Evolutionary conservation across 805 yeast genomes (phyloP).

Genomic region (Candida yuanshanica): DNA sequence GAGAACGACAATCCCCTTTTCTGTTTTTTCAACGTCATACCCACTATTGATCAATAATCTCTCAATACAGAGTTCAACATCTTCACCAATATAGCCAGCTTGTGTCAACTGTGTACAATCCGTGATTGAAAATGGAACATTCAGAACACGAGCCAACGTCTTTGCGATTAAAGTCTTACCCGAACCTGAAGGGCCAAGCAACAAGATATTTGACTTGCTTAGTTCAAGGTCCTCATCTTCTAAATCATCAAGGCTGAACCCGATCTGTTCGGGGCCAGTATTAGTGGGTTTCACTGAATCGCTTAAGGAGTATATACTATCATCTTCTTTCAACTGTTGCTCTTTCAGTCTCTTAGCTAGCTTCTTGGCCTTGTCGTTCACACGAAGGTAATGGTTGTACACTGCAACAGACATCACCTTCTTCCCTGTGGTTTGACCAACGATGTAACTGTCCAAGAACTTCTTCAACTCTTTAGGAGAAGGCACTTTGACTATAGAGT

Average conservation of each 20-base stretch:
- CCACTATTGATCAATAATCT: constrained; percentile 44
- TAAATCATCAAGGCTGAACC: constrained; percentile 17
- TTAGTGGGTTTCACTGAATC: constrained; percentile 20
- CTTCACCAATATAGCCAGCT: constrained; percentile 63
- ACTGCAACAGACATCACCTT: constrained; percentile 58
- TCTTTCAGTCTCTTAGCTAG: constrained; percentile 24
- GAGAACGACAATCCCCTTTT: constrained; percentile 52
- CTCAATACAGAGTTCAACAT: constrained; percentile 52
- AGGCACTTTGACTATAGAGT: constrained; percentile 30
- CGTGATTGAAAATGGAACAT: constrained; percentile 53
- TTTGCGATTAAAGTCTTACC: constrained; percentile 56
- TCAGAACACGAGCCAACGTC: constrained; percentile 44
- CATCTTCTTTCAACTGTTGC: constrained; percentile 25
- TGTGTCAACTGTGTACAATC: constrained; percentile 61
- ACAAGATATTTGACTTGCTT: constrained; percentile 49
- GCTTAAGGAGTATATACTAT: constrained; percentile 20
- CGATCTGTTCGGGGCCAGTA: constrained; percentile 27
- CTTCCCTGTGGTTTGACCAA: constrained; percentile 53
- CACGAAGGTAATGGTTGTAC: constrained; percentile 49
- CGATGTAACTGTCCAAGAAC: constrained; percentile 44
- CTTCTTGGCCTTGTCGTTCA: constrained; percentile 35
- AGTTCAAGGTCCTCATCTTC: constrained; percentile 38
- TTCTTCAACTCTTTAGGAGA: constrained; percentile 42
- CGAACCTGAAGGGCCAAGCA: constrained; percentile 58
- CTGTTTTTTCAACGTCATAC: constrained; percentile 45